phyloP scores from a whole-genome alignment of 257 asterid species.

The Salvia rosmarinus region DNA sequence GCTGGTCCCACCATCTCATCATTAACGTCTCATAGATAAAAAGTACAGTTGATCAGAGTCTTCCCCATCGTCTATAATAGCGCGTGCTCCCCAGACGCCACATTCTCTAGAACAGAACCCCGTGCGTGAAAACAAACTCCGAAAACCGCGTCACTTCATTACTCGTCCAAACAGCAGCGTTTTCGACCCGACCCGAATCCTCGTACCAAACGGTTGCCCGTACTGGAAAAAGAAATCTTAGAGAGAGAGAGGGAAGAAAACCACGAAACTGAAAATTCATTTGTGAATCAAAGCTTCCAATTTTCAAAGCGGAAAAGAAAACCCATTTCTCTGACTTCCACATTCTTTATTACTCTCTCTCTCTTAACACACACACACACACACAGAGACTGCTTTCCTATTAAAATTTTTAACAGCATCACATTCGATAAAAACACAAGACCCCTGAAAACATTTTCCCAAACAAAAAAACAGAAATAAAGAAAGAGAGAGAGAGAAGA shows the following conservation, averaged over 20 bases:
- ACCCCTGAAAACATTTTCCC: constrained; percentile 28
- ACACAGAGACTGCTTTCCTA: constrained; percentile 15
- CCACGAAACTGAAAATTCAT: constrained; percentile 41
- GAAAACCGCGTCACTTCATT: not conserved
- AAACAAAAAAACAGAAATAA: constrained; percentile 34
- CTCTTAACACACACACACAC: not conserved
- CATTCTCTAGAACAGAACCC: too few species aligned
- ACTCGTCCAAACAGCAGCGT: not conserved
- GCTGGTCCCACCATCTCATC: constrained; percentile 37
- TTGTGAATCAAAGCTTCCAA: constrained; percentile 57
- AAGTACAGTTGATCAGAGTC: constrained; percentile 18
- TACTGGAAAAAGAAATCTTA: constrained; percentile 23
- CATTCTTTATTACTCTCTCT: constrained; percentile 40
- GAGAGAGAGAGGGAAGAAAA: constrained; percentile 36
- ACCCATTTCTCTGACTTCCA: constrained; percentile 36
- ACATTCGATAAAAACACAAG: constrained; percentile 40
- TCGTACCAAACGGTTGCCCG: constrained; percentile 32
- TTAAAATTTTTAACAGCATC: constrained; percentile 42
- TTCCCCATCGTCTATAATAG: not conserved
- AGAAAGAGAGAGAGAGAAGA: constrained; percentile 41
- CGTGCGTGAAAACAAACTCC: constrained; percentile 27
- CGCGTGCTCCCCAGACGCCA: constrained; percentile 1
- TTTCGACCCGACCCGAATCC: constrained; percentile 42
- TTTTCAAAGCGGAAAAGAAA: constrained; percentile 40
- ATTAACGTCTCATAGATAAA: constrained; percentile 22